phyloP scores from a whole-genome alignment of 257 asterid genomes.

The Anisodus acutangulus region DNA sequence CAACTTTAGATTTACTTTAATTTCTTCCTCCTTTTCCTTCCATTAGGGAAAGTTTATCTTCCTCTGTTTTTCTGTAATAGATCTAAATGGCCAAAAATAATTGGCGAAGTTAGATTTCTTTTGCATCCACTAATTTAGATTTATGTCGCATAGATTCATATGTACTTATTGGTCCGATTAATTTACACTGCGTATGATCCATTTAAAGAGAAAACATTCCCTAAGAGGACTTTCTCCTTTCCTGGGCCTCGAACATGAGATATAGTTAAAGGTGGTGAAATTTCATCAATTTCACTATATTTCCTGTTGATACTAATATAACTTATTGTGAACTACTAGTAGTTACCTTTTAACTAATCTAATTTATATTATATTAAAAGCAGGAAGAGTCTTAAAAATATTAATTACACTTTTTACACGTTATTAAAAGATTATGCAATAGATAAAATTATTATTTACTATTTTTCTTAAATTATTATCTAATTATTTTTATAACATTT shows the following conservation, averaged over 20 bases:
- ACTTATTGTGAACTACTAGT: neutral
- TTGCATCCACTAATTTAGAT: neutral
- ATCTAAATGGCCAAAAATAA: neutral
- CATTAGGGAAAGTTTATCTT: neutral
- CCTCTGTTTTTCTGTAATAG: neutral
- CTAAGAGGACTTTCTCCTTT: neutral
- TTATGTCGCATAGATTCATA: fast-evolving
- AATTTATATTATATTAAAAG: too few relatives aligned
- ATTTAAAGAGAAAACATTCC: too few relatives aligned
- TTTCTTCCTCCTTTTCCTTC: neutral
- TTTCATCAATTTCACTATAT: neutral
- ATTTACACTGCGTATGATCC: neutral
- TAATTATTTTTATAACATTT: too few relatives aligned
- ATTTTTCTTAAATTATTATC: too few relatives aligned
- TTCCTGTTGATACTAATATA: neutral
- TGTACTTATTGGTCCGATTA: neutral
- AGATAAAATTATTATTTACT: too few relatives aligned
- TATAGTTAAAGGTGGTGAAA: neutral
- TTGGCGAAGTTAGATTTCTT: neutral
- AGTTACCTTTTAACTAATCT: too few relatives aligned
- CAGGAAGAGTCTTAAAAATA: too few relatives aligned
- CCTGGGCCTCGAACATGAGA: neutral
- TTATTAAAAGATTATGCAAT: too few relatives aligned
- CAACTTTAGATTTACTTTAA: neutral
- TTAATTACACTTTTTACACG: too few relatives aligned